A percentile compares a stretch with the other conserved stretches of the same genome.
phyloP scores from a whole-genome alignment of 2,329 filamentous ascomycete species.

The Mycocentrospora acerina region DNA sequence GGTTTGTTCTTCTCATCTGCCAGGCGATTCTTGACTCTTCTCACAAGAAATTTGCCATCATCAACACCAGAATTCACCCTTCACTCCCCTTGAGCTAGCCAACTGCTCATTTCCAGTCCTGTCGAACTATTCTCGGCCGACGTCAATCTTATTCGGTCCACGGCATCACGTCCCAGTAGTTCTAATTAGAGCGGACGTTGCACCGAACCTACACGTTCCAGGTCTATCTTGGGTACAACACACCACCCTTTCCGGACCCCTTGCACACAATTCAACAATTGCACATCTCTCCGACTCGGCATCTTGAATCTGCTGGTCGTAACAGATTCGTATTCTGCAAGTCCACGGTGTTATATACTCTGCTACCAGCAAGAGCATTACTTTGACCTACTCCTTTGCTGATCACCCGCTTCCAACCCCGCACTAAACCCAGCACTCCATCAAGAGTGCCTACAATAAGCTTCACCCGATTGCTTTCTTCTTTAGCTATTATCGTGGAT shows the following conservation, averaged over 20 bases:
- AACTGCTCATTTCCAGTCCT: slow-evolving; percentile 24
- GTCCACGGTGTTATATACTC: slow-evolving; percentile 22
- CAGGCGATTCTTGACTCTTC: slow-evolving; percentile 35
- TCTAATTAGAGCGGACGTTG: slow-evolving; percentile 39
- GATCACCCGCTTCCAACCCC: slow-evolving; percentile 37
- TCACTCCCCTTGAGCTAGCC: slow-evolving; percentile 32
- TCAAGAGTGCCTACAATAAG: slow-evolving; percentile 22
- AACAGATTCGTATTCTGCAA: slow-evolving; percentile 29
- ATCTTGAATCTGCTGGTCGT: slow-evolving; percentile 22
- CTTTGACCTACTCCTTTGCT: slow-evolving; percentile 21
- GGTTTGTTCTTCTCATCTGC: slow-evolving; percentile 40
- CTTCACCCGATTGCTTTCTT: slow-evolving; percentile 28
- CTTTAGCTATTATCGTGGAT: slow-evolving; percentile 14
- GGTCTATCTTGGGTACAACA: slow-evolving; percentile 34
- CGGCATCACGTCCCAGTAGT: slow-evolving; percentile 29
- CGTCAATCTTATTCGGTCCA: slow-evolving; percentile 32
- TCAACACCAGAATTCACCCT: slow-evolving; percentile 27
- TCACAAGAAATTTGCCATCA: slow-evolving; percentile 36
- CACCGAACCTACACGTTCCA: slow-evolving; percentile 38
- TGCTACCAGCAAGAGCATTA: slow-evolving; percentile 12
- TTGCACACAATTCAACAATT: slow-evolving; percentile 35
- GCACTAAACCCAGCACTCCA: slow-evolving; percentile 33
- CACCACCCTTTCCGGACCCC: slow-evolving; percentile 34
- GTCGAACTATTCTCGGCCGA: slow-evolving; percentile 22
- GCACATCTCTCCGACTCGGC: slow-evolving; percentile 26